Base-by-base conservation (phyloP, 2,329 filamentous ascomycete species). In the Apiospora koreana region DNA sequence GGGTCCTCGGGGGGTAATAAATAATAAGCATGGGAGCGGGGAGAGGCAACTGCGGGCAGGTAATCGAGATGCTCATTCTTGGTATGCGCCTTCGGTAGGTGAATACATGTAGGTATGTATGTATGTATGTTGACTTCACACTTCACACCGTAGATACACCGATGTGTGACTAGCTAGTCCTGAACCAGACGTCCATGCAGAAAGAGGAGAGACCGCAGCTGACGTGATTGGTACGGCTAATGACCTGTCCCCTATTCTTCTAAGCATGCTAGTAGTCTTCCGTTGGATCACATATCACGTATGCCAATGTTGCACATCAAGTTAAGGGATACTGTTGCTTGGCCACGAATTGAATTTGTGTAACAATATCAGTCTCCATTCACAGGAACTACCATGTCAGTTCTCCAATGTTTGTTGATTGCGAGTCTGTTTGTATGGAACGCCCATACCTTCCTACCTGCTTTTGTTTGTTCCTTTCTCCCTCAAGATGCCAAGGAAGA, bases 201-300 rank as follows among this genome's bases (percentile, higher is more conserved):
- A 62, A 9, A 38, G 31, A 23, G 31, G 54, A 38, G 31, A 6
- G 18, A 3, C 7, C 28, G 28, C 28, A 16, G 41, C 41, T 46
- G 21, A 46, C 35, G 28, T 62, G 54, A 62, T 62, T 62, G 54
- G 54, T 12, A 62, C 54, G 54, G 54, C 54, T 62, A 62, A 38
- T n/a, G 10, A 12, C 21, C 21, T 38, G 54, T 16, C 35, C 54
- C 54, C 31, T 62, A 31, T 23, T n/a, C 31, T 38, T 35, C 28
- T 62, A 18, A 21, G 16, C 18, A 14, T 62, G 28, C 31, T 62
- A 35, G 54, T 62, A 38, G 35, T 35, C 31, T 8, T n/a, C 14
- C 31, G 31, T 62, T n/a, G 21, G 2, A 18, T 38, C 21, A 14
- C 54, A n/a, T 38, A 38, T 31, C 1, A 12, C 28, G n/a, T 18